Evolutionary conservation across 371 early-diverging fungal species (phyloP).

Genomic region (Chytridiales sp.): DNA sequence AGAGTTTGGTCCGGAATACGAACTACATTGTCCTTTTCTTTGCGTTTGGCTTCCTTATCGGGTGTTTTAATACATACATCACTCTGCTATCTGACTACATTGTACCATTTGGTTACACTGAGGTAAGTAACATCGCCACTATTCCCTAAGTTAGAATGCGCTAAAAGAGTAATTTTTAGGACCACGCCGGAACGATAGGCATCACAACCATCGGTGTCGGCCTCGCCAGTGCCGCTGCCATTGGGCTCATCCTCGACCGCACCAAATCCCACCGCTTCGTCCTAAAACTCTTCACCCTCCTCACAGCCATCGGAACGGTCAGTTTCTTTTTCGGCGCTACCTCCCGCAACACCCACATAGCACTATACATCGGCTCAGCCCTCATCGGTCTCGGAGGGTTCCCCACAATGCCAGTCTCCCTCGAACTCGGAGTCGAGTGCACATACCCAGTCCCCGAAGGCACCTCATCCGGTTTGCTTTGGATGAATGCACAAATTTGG

Average conservation of each 20-base stretch:
- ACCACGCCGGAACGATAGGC: conserved; percentile 21
- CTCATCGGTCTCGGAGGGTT: conserved; percentile 34
- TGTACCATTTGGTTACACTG: conserved; percentile 62
- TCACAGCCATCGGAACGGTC: conserved; percentile 17
- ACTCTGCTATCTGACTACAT: conserved; percentile 63
- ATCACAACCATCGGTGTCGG: conserved; percentile 15
- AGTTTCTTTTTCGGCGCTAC: conserved; percentile 22
- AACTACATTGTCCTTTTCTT: conserved; percentile 58
- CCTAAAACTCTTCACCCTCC: conserved; percentile 18
- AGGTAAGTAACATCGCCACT: conserved; percentile 21
- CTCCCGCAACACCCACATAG: background rate
- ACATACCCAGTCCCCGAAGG: conserved; percentile 31
- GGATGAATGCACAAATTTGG: conserved; percentile 4
- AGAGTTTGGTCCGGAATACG: conserved; percentile 48
- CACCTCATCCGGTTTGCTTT: conserved; percentile 15
- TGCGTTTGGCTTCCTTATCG: conserved; percentile 60
- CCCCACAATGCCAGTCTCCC: conserved; percentile 26
- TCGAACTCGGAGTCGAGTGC: conserved; percentile 38
- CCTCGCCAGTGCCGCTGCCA: conserved; percentile 23
- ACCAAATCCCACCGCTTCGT: conserved; percentile 23
- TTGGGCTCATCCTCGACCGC: conserved; percentile 29
- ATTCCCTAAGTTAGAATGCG: background rate
- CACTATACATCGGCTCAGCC: conserved; percentile 16
- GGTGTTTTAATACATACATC: conserved; percentile 63
- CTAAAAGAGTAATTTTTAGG: background rate